A percentile compares a stretch with the other conserved stretches of the same genome.
Evolutionary conservation across 2,329 filamentous ascomycete genomes (phyloP).

Genomic region (Xylaria hypoxylon): DNA sequence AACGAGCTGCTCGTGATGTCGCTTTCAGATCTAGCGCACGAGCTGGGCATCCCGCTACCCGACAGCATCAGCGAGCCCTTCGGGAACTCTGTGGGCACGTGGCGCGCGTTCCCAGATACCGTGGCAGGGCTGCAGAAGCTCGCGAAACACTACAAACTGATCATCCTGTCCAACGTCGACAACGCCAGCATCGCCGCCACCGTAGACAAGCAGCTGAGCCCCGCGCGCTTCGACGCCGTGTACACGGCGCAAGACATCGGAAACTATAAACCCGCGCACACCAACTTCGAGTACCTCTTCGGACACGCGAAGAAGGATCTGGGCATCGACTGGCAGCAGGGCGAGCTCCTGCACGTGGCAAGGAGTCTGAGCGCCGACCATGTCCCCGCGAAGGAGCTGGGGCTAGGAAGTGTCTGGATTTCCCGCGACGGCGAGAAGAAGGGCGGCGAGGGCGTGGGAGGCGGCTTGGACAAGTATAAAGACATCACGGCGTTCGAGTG

Average conservation of each 20-base stretch:
- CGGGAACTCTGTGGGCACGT: conserved; percentile 63
- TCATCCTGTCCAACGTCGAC: conserved; percentile 66
- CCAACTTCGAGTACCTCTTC: conserved; percentile 76
- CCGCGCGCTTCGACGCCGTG: conserved; percentile 68
- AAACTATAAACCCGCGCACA: conserved; percentile 73
- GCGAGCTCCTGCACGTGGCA: conserved; percentile 74
- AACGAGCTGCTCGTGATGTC: conserved; percentile 65
- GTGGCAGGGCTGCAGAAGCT: conserved; percentile 64
- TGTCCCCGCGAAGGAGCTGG: conserved; percentile 70
- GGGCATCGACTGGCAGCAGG: conserved; percentile 61
- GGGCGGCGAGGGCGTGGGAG: conserved; percentile 37
- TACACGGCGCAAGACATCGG: conserved; percentile 79
- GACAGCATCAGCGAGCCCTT: conserved; percentile 60
- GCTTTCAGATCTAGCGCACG: conserved; percentile 60
- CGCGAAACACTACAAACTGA: conserved; percentile 65
- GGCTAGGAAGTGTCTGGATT: conserved; percentile 74
- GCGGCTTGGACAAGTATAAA: conserved; percentile 38
- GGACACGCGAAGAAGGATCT: conserved; percentile 63
- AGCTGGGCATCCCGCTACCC: conserved; percentile 55
- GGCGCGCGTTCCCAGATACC: conserved; percentile 69
- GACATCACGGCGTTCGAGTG: conserved; percentile 53
- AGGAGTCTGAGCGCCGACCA: conserved; percentile 76
- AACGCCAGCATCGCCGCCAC: conserved; percentile 51
- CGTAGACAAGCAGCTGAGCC: conserved; percentile 55
- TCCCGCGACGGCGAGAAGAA: conserved; percentile 59